A percentile compares a stretch with the other conserved stretches of the same genome.
Conservation (phyloP, 495 filamentous ascomycete species). For the Aspergillus nidulans region DNA sequence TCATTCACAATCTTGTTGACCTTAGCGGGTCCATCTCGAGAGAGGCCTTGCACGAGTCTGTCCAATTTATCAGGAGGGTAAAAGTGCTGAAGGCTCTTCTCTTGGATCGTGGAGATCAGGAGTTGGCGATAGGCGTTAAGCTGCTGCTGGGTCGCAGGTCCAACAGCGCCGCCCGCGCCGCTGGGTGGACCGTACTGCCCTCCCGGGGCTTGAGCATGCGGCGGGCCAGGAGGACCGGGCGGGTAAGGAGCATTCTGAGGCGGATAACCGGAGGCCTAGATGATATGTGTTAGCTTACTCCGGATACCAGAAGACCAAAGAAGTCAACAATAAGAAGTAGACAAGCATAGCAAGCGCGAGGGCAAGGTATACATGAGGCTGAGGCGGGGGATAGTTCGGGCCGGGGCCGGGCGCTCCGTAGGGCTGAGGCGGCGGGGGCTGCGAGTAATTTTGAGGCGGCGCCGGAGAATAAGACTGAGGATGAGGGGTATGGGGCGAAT, state of each 20-base stretch:
- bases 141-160: slow-evolving; percentile 43
- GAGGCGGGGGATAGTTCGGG: slow-evolving; percentile 31
- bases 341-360: not conserved
- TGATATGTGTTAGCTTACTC: slow-evolving; percentile 7
- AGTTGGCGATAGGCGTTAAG: slow-evolving; percentile 49
- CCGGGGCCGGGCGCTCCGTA: slow-evolving; percentile 31
- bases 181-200: slow-evolving; percentile 25
- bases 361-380: slow-evolving; percentile 24
- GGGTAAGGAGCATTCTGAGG: slow-evolving; percentile 33
- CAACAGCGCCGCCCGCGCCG: slow-evolving; percentile 25
- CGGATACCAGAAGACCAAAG: not conserved
- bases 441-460: slow-evolving; percentile 29
- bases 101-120: slow-evolving; percentile 50
- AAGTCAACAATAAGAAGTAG: slow-evolving; percentile 12
- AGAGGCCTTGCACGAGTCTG: slow-evolving; percentile 31
- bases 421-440: slow-evolving; percentile 32
- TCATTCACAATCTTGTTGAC: slow-evolving; percentile 49
- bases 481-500: slow-evolving; percentile 14
- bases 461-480: slow-evolving; percentile 19
- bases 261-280: slow-evolving; percentile 25
- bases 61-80: slow-evolving; percentile 47
- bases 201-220: slow-evolving; percentile 25
- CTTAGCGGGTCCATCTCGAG: slow-evolving; percentile 41
- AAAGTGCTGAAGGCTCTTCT: slow-evolving; percentile 54
- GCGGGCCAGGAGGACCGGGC: slow-evolving; percentile 15